Base-by-base conservation (phyloP, 164 flowering plant species). In the Kalanchoe fedtschenkoi region DNA sequence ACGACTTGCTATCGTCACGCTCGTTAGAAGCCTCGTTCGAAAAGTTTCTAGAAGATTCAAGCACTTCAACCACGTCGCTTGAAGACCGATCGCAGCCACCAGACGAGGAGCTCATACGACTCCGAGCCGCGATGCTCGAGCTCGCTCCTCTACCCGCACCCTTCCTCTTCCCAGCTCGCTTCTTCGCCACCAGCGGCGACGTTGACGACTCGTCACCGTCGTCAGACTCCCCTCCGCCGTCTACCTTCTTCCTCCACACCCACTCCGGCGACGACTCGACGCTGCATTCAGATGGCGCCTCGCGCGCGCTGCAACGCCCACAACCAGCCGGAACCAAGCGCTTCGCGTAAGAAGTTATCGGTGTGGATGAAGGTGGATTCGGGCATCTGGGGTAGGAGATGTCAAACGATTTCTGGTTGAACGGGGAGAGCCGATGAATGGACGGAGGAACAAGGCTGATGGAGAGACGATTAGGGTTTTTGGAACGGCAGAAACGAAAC, bases 401-500 rank as follows among this genome's bases (percentile, higher is more conserved):
- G 41, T 70, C 72, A 2, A 58, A 38, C 28, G 67, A 24, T n/a
- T 62, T 76, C 13, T 69, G 66, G 26, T 68, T 75, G 13, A 29
- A 34, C 16, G 76, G 68, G 30, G 76, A 70, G 32, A 66, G 63
- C 9, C 34, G 47, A 62, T 66, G 56, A 26, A 46, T 1, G 1
- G 59, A 15, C 3, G 24, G 5, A 13, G 74, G 68, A 2, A 64
- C 3, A 3, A 78, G 80, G n/a, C 21, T 66, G 41, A 42, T 54
- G 9, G 72, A 69, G 39, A 73, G 42, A 17, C 34, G 47, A 0
- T 72, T 60, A 9, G 76, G 62, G 39, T 67, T 55, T 38, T 72
- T 75, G 34, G 78, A 70, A 4, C 78, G 71, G 65, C 85, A 81
- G 32, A 74, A 42, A 3, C 65, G 76, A 38, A 81, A 70, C 3